These are phyloP conservation scores for Xylaria cubensis DNA, from an alignment of 495 filamentous ascomycete species.

Conservation along the genomic window DNA sequence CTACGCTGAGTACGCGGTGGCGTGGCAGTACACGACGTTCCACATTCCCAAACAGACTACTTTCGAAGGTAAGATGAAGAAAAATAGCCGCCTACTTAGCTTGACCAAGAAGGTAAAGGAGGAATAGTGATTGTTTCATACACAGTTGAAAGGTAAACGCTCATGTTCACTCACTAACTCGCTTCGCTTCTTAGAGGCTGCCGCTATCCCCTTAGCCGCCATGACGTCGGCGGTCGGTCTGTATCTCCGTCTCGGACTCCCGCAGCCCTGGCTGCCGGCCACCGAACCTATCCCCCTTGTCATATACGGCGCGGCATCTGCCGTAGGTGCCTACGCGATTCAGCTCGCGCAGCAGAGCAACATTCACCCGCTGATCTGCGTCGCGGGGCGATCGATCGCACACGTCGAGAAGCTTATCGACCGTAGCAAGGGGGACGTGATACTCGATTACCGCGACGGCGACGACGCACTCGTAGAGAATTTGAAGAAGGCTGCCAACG, in stretches of 20 bases:
- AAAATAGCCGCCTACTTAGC: not conserved
- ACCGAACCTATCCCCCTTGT: slow-evolving; percentile 58
- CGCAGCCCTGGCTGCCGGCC: slow-evolving; percentile 66
- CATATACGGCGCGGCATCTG: slow-evolving; percentile 61
- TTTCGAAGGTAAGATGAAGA: slow-evolving; percentile 64
- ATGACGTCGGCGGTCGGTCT: slow-evolving; percentile 75
- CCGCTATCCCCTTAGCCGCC: slow-evolving; percentile 74
- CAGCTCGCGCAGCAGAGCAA: slow-evolving; percentile 71
- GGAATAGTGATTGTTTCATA: not conserved
- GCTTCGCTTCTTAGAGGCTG: slow-evolving; percentile 58
- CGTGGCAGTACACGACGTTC: slow-evolving; percentile 70
- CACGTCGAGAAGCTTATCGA: slow-evolving; percentile 69
- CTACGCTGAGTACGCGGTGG: slow-evolving; percentile 76
- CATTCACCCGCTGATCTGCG: slow-evolving; percentile 74
- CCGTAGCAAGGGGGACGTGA: slow-evolving; percentile 66
- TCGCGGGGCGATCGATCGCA: slow-evolving; percentile 65
- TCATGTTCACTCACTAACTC: slow-evolving; percentile 12
- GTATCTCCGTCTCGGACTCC: slow-evolving; percentile 64
- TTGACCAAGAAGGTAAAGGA: not conserved
- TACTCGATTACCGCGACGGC: slow-evolving; percentile 75
- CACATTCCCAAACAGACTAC: slow-evolving; percentile 66
- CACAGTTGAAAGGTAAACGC: no score
- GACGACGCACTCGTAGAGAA: slow-evolving; percentile 59
- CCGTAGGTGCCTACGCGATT: slow-evolving; percentile 72
- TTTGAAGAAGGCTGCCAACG: slow-evolving; percentile 56